Percentiles rank a stretch among this genome's conserved stretches.
Evolutionary conservation across 495 filamentous ascomycete genomes (phyloP).

Genomic region (Trichoderma gamsii): DNA sequence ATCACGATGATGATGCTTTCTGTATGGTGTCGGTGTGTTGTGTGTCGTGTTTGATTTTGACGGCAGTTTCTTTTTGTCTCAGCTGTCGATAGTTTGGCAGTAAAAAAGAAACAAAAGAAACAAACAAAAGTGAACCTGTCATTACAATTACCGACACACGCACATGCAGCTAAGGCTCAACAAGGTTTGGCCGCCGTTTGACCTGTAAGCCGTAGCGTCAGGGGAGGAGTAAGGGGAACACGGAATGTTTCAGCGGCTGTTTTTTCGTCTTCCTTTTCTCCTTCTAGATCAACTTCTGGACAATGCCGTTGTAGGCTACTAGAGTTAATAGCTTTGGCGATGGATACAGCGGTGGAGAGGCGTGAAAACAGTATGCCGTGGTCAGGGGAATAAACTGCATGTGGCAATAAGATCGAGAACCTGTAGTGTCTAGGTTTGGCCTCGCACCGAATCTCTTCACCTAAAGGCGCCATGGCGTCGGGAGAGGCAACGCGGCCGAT

Average conservation of each 20-base stretch:
- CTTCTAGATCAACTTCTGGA: background rate
- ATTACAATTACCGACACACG: background rate
- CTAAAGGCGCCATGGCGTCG: no score
- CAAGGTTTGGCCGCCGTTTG: slow-evolving; percentile 9
- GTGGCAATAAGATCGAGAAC: no score
- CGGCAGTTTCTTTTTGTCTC: no score
- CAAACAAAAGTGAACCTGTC: background rate
- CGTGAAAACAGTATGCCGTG: no score
- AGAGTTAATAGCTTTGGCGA: no score
- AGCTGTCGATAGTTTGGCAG: background rate
- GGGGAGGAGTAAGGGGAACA: background rate
- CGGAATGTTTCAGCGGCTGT: background rate
- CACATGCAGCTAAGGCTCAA: background rate
- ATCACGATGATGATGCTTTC: no score
- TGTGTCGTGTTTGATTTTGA: no score
- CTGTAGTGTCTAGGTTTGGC: no score
- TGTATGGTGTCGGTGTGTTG: no score
- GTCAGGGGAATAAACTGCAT: no score
- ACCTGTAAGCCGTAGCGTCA: background rate
- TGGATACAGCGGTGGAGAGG: no score
- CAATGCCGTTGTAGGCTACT: background rate
- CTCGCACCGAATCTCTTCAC: no score
- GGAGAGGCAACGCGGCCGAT: background rate
- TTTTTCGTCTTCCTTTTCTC: background rate
- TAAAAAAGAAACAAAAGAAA: background rate